A percentile compares a stretch with the other conserved stretches of the same genome.
Conservation (phyloP, 2,329 filamentous ascomycete genomes). For the Capronia coronata region DNA sequence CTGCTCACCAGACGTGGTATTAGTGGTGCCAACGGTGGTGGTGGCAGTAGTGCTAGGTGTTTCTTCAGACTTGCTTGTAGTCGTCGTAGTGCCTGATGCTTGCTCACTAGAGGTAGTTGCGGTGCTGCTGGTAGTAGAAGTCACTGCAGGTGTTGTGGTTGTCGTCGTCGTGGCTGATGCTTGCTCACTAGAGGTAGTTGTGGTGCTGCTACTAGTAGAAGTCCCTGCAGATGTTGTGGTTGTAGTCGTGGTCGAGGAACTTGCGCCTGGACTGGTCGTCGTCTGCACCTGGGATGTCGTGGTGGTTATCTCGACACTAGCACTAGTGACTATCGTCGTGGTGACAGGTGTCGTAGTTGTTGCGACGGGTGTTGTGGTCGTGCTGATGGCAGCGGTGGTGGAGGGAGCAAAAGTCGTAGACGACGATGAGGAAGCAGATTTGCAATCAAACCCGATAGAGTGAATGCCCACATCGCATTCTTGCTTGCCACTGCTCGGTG, state of each 20-base stretch:
- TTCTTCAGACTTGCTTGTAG: conserved; percentile 1
- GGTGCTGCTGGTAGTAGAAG: conserved; percentile 2
- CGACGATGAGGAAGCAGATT: conserved; percentile 21
- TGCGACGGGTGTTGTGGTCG: conserved; percentile 6
- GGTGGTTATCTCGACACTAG: conserved; percentile 2
- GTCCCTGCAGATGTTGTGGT: conserved; percentile 6
- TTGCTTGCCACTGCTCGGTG: conserved; percentile 50
- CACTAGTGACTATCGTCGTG: conserved; percentile 10
- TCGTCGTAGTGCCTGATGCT: conserved; percentile 7
- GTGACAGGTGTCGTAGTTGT: conserved; percentile 11
- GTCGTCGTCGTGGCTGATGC: conserved; percentile 8
- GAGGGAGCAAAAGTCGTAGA: conserved; percentile 35
- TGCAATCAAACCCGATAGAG: conserved; percentile 69
- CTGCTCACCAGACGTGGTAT: conserved; percentile 10
- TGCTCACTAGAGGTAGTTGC: conserved; percentile 8
- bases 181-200: conserved; percentile 7
- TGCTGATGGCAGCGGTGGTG: conserved; percentile 31
- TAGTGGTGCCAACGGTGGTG: conserved; percentile 20
- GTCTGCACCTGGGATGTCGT: background rate
- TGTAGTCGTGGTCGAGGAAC: conserved; percentile 9
- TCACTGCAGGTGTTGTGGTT: conserved; percentile 3
- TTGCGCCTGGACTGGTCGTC: conserved; percentile 1
- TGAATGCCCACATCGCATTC: conserved; percentile 68
- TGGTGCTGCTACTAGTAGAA: conserved; percentile 3
- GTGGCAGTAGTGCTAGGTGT: conserved; percentile 11